These are phyloP conservation scores for Monosporascus sp. DNA, from an alignment of 2,329 filamentous ascomycete species.

Conservation along the genomic window DNA sequence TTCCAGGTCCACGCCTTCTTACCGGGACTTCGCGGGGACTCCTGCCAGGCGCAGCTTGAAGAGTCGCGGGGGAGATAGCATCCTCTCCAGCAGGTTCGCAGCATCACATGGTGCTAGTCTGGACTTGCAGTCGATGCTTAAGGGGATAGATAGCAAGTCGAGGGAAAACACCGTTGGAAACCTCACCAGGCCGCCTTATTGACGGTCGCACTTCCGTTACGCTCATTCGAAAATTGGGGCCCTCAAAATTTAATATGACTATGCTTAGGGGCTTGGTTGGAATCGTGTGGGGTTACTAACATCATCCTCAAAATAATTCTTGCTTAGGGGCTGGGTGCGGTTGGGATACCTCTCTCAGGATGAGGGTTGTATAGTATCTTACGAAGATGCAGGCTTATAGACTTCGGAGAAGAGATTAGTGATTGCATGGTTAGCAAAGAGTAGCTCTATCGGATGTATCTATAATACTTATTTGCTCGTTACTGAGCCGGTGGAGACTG, in stretches of 20 bases:
- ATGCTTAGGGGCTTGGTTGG: too few species aligned
- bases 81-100: conserved; percentile 15
- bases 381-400: too few species aligned
- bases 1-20: conserved; percentile 23
- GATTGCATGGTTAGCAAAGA: too few species aligned
- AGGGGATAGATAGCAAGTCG: conserved; percentile 29
- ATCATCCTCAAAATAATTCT: too few species aligned
- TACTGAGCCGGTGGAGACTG: not conserved
- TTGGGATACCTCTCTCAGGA: too few species aligned
- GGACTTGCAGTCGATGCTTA: conserved; percentile 29
- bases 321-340: too few species aligned
- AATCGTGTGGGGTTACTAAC: too few species aligned
- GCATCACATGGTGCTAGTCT: conserved; percentile 17
- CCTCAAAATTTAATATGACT: too few species aligned
- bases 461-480: too few species aligned
- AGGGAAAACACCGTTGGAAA: conserved; percentile 27
- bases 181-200: conserved; percentile 28
- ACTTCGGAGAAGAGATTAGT: too few species aligned
- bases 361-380: too few species aligned
- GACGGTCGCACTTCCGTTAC: conserved; percentile 5
- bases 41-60: conserved; percentile 18
- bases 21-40: conserved; percentile 32
- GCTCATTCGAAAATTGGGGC: conserved; percentile 5
- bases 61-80: conserved; percentile 26
- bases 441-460: too few species aligned